Percentiles rank a stretch among this genome's conserved stretches.
Conservation (phyloP, 768 basidiomycete species). For the Strobilomyces dryophilus region DNA sequence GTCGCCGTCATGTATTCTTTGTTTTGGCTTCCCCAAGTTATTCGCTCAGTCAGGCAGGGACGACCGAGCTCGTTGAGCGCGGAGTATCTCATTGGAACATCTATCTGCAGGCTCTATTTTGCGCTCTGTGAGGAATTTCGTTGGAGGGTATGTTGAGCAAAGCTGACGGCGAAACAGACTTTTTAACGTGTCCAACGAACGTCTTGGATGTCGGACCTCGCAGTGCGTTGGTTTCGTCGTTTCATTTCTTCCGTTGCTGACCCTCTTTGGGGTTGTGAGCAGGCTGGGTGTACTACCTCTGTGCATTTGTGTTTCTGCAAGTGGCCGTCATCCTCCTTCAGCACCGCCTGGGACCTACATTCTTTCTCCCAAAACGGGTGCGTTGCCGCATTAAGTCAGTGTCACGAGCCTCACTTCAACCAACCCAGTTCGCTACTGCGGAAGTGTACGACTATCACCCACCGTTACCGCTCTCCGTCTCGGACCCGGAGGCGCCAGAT, state of each 20-base stretch:
- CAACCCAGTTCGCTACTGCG: constrained; percentile 48
- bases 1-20: constrained; percentile 67
- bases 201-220: constrained; percentile 78
- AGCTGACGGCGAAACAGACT: constrained; percentile 48
- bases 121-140: constrained; percentile 60
- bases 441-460: constrained; percentile 87
- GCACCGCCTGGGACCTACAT: constrained; percentile 71
- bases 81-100: constrained; percentile 77
- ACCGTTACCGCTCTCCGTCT: constrained; percentile 48
- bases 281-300: constrained; percentile 68
- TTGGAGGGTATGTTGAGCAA: neutral
- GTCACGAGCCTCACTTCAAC: neutral
- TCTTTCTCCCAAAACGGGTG: constrained; percentile 76
- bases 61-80: constrained; percentile 62
- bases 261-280: neutral
- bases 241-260: neutral
- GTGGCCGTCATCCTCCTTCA: constrained; percentile 63
- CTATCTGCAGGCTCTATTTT: constrained; percentile 63
- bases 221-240: constrained; percentile 40
- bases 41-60: constrained; percentile 67
- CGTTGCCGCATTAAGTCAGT: constrained; percentile 17
- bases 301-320: constrained; percentile 59
- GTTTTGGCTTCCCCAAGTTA: constrained; percentile 86
- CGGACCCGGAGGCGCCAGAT: constrained; percentile 72
- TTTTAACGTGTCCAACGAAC: constrained; percentile 78